A percentile compares a stretch with the other conserved stretches of the same genome.
phyloP scores from a whole-genome alignment of 2,329 filamentous ascomycete genomes.

The Epichloe festucae region DNA sequence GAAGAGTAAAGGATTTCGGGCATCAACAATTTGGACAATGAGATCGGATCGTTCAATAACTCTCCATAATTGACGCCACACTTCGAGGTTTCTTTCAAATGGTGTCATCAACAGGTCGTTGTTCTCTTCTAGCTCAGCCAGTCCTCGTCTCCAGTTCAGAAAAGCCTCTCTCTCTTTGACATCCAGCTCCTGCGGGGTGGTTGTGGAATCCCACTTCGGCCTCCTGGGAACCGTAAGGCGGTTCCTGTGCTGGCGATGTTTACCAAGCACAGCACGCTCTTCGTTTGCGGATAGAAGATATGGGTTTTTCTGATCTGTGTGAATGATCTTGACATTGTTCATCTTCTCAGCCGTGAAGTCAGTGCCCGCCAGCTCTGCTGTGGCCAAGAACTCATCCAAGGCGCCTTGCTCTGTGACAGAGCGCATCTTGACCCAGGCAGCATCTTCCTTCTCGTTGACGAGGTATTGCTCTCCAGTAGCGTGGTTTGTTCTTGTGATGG shows the following conservation, averaged over 20 bases:
- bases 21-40: constrained; percentile 96
- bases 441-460: constrained; percentile 81
- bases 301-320: constrained; percentile 90
- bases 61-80: constrained; percentile 96
- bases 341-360: constrained; percentile 98
- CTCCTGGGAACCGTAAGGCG: constrained; percentile 80
- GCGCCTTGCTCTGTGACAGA: constrained; percentile 95
- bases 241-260: constrained; percentile 68
- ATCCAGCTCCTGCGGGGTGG: constrained; percentile 74
- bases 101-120: constrained; percentile 94
- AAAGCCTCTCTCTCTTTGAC: constrained; percentile 65
- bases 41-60: constrained; percentile 95
- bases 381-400: constrained; percentile 90
- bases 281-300: constrained; percentile 79
- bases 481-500: constrained; percentile 57
- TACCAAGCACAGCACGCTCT: constrained; percentile 63
- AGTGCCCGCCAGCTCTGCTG: constrained; percentile 91
- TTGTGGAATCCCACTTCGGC: constrained; percentile 76
- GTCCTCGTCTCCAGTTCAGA: constrained; percentile 74
- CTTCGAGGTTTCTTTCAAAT: constrained; percentile 92
- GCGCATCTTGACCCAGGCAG: constrained; percentile 98
- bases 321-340: constrained; percentile 98
- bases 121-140: constrained; percentile 88
- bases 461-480: constrained; percentile 81
- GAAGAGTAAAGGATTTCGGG: constrained; percentile 86